These are phyloP conservation scores for Lentinula edodes DNA, from an alignment of 768 basidiomycete species.

Conservation along the genomic window DNA sequence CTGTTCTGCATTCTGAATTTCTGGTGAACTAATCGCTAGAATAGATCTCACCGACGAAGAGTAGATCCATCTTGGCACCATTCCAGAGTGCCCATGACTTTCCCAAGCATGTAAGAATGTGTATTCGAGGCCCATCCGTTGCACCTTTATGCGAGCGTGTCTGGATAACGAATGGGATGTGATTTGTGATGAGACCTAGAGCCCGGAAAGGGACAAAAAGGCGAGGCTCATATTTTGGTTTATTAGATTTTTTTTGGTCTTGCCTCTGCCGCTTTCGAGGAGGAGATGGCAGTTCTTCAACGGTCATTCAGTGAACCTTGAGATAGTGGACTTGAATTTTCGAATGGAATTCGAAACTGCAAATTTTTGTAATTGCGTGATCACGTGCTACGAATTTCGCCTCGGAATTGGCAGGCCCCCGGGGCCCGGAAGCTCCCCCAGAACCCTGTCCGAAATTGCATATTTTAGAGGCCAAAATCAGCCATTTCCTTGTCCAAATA, in stretches of 20 bases:
- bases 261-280: constrained; percentile 49
- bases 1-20: constrained; percentile 32
- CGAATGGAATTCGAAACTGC: neutral
- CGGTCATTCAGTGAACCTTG: neutral
- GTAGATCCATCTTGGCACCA: constrained; percentile 83
- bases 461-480: too few species aligned
- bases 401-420: too few species aligned
- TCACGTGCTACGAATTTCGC: neutral
- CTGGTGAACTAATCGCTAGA: neutral
- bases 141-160: constrained; percentile 80
- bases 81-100: constrained; percentile 95
- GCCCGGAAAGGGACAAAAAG: constrained; percentile 94
- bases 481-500: too few species aligned
- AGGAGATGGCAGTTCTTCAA: constrained; percentile 24
- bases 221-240: constrained; percentile 30
- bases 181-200: constrained; percentile 89
- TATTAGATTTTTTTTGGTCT: constrained; percentile 17
- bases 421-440: too few species aligned
- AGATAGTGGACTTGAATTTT: neutral
- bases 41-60: constrained; percentile 82
- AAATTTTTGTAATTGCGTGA: neutral
- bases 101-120: constrained; percentile 84
- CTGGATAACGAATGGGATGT: constrained; percentile 85
- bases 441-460: too few species aligned
- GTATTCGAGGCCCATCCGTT: constrained; percentile 75